A percentile compares a stretch with the other conserved stretches of the same genome.
Evolutionary conservation across 2,329 filamentous ascomycete genomes (phyloP).

Genomic region (Pseudogymnoascus sp.): DNA sequence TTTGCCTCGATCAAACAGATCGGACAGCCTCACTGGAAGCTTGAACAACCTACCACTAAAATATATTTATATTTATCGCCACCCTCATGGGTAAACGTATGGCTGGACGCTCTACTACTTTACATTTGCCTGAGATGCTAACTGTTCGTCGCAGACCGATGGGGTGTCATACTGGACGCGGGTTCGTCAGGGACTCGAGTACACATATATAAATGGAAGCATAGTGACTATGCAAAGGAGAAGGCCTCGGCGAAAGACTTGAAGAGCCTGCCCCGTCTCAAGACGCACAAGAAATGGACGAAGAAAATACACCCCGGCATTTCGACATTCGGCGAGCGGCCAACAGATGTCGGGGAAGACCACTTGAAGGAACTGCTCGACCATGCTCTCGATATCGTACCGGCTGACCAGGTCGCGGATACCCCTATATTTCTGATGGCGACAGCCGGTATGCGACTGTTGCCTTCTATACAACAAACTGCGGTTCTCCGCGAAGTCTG

Average conservation of each 20-base stretch:
- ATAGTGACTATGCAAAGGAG: slow-evolving; percentile 58
- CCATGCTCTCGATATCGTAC: slow-evolving; percentile 73
- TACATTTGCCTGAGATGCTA: not conserved
- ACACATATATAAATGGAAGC: slow-evolving; percentile 90
- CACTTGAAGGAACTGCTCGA: slow-evolving; percentile 73
- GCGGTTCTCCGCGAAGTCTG: slow-evolving; percentile 72
- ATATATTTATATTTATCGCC: not conserved
- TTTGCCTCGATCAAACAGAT: not conserved
- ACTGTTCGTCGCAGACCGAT: slow-evolving; percentile 44
- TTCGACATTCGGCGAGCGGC: slow-evolving; percentile 76
- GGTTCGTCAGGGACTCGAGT: slow-evolving; percentile 94
- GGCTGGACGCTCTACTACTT: not conserved
- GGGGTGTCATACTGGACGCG: slow-evolving; percentile 94
- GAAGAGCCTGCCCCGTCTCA: slow-evolving; percentile 65
- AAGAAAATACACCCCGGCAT: slow-evolving; percentile 93
- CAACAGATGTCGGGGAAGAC: slow-evolving; percentile 67
- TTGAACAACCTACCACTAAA: not conserved
- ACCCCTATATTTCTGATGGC: slow-evolving; percentile 94
- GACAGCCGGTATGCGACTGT: slow-evolving; percentile 86
- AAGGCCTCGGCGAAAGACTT: slow-evolving; percentile 52
- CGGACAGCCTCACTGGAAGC: not conserved
- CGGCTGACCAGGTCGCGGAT: slow-evolving; percentile 63
- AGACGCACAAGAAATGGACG: slow-evolving; percentile 78
- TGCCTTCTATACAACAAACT: slow-evolving; percentile 64
- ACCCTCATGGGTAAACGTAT: slow-evolving; percentile 6